Base-by-base conservation (phyloP, 2,329 filamentous ascomycete species). In the Diaporthe citrichinensis region DNA sequence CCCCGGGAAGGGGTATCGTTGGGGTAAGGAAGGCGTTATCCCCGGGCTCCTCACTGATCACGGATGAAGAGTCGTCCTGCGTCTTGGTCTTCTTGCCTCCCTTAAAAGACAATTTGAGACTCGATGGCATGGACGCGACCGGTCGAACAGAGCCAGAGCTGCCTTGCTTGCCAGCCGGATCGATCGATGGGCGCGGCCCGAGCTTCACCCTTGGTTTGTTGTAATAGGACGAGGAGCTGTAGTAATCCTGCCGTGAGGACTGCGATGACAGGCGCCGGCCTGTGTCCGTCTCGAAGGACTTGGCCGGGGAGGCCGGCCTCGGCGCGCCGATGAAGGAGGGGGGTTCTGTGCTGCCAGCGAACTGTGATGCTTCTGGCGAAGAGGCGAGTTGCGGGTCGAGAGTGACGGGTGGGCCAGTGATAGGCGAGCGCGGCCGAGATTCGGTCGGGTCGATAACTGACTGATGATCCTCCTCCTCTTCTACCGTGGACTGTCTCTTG, bases 191-290 rank as follows among this genome's bases (percentile, higher is more conserved):
- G 61, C 96, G 91, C 14, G 97, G 96, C 1, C 93, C 97, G 58
- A 98, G 90, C 84, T 97, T 98, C 74, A 98, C 92, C 83, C 97
- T 98, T 58, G 93, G 93, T 80, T 94, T 95, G 79, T 84, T 82
- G 78, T 90, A 90, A 17, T 87, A 83, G 76, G 87, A 65, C 41
- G 61, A 34, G 7, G 61, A 87, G 78, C 83, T 86, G 80, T 88
- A 88, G 46, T 88, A 79, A 15, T 92, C 90, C 8, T 86, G 84
- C 59, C 88, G 86, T 34, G 86, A 83, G 17, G 89, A 88, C 79
- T 91, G 89, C 1, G 88, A 88, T 6, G 89, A 90, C 78, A 87
- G 79, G 73, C 88, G 87, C 58, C 84, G 82, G 39, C 80, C 81
- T 28, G 79, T 76, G 25, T 87, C 85, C 53, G 57, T 59, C 58